These are phyloP conservation scores for Anthracocystis walkeri DNA, from an alignment of 1,284 basidiomycete genomes.

Conservation along the genomic window DNA sequence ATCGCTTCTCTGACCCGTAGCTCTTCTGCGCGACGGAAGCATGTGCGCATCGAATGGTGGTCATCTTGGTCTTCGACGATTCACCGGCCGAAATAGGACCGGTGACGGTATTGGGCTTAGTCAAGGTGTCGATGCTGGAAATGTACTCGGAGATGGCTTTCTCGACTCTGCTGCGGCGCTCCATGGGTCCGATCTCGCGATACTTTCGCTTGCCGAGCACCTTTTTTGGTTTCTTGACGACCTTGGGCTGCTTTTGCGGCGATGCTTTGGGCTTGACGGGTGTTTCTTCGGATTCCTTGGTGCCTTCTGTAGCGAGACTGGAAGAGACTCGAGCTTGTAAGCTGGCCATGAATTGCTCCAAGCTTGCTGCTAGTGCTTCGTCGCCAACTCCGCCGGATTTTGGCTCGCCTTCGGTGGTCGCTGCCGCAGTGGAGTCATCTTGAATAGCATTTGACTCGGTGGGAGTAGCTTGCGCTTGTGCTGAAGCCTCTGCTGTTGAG, in stretches of 20 bases:
- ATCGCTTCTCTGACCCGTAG: slow-evolving; percentile 90
- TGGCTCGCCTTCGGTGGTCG: slow-evolving; percentile 1
- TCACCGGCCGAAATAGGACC: slow-evolving; percentile 40
- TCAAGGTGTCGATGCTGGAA: slow-evolving; percentile 36
- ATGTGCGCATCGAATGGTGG: slow-evolving; percentile 86
- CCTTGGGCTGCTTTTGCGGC: slow-evolving; percentile 28
- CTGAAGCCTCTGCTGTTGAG: neutral
- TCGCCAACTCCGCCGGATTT: slow-evolving; percentile 21
- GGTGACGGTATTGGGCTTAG: slow-evolving; percentile 44
- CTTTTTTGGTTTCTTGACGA: slow-evolving; percentile 40
- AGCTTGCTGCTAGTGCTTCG: slow-evolving; percentile 50
- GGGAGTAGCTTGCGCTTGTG: neutral
- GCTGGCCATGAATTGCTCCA: slow-evolving; percentile 60
- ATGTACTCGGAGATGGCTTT: slow-evolving; percentile 50
- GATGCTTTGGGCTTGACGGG: slow-evolving; percentile 18
- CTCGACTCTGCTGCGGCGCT: slow-evolving; percentile 42
- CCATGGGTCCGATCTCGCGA: slow-evolving; percentile 45
- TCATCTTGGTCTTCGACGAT: slow-evolving; percentile 68
- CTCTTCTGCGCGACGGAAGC: slow-evolving; percentile 91
- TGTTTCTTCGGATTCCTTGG: slow-evolving; percentile 14
- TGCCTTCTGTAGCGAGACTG: slow-evolving; percentile 18
- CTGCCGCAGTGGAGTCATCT: neutral
- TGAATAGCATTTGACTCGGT: neutral
- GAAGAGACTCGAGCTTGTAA: slow-evolving; percentile 36
- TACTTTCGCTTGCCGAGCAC: slow-evolving; percentile 51